Evolutionary conservation across 2,329 filamentous ascomycete genomes (phyloP), one percentile per base, ranked within the genome.

Genomic region (Fusarium multiceps): DNA sequence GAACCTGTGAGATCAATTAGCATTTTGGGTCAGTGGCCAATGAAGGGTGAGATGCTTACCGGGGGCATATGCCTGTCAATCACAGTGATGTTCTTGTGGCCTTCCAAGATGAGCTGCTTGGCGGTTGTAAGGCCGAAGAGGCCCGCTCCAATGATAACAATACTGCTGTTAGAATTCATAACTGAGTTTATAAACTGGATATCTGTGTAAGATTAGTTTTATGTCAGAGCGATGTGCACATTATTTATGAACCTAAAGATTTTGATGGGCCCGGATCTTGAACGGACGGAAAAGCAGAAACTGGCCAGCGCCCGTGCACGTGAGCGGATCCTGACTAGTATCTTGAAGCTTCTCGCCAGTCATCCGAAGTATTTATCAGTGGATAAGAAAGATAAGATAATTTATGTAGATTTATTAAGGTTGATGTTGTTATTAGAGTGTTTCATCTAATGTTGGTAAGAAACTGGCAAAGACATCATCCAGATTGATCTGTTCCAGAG

Each of bases 1-100:
- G 71, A 10, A 79, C 75, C 71, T 73, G 20, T 11, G 5, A 10
- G 1, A 23, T 37, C 8, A 37, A 8, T 50, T n/a, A 50, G 14
- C 6, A 37, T 37, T n/a, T 25, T 14, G 4, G 13, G 32, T 13
- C 10, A 5, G 28, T 23, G 3, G 5, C 12, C 40, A 34, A 34
- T 50, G 14, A 2, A 21, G 9, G 1, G 1, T 4, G 16, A 3
- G 12, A 5, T 10, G 13, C 40, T 57, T 30, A 71, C 71, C 6
- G 80, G 78, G 42, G 80, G 78, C 13, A 77, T 67, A 54, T 82
- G 68, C 27, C 69, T 58, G 30, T 72, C 74, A 69, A 82, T 58
- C 57, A 82, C 63, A 25, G 77, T 78, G 74, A 83, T 74, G 47
- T 76, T 74, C 73, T 77, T 66, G 65, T 78, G 68, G 72, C 76